These are phyloP conservation scores for Endocalyx cinctus DNA, from an alignment of 2,329 filamentous ascomycete species.

Conservation along the genomic window DNA sequence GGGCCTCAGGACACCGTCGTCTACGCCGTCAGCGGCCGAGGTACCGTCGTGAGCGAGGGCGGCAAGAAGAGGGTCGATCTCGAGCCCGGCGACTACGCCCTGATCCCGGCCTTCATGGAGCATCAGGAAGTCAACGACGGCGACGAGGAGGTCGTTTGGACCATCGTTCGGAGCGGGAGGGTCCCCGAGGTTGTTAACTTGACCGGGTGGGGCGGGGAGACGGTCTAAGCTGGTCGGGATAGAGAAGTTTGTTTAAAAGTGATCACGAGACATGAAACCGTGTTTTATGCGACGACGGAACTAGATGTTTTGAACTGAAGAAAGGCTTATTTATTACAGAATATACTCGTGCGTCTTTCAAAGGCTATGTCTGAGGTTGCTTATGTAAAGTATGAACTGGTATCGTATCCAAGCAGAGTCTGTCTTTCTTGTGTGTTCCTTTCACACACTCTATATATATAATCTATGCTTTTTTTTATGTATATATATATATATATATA, in stretches of 20 bases:
- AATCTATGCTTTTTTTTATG: too few species aligned
- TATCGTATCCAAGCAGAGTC: too few species aligned
- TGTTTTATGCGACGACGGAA: too few species aligned
- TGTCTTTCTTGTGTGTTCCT: too few species aligned
- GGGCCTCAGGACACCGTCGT: constrained; percentile 50
- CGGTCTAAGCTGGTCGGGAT: constrained; percentile 10
- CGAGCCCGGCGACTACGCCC: constrained; percentile 45
- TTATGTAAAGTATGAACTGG: too few species aligned
- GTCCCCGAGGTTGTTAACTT: constrained; percentile 46
- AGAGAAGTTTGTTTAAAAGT: too few species aligned
- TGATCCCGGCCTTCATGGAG: constrained; percentile 49
- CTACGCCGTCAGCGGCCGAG: constrained; percentile 43
- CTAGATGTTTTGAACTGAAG: too few species aligned
- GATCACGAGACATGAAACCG: too few species aligned
- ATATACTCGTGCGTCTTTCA: too few species aligned
- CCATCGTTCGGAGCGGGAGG: constrained; percentile 44
- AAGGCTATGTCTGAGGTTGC: too few species aligned
- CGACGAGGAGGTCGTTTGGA: constrained; percentile 49
- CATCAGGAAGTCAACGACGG: constrained; percentile 54
- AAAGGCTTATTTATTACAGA: too few species aligned
- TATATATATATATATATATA: constrained; percentile 14
- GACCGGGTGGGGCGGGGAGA: constrained; percentile 37
- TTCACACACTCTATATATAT: too few species aligned
- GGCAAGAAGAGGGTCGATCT: constrained; percentile 43
- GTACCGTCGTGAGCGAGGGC: constrained; percentile 44